Percentiles rank a stretch among this genome's conserved stretches.
Evolutionary conservation across 2,329 filamentous ascomycete species (phyloP).

Genomic region (Aspergillus chevalieri): DNA sequence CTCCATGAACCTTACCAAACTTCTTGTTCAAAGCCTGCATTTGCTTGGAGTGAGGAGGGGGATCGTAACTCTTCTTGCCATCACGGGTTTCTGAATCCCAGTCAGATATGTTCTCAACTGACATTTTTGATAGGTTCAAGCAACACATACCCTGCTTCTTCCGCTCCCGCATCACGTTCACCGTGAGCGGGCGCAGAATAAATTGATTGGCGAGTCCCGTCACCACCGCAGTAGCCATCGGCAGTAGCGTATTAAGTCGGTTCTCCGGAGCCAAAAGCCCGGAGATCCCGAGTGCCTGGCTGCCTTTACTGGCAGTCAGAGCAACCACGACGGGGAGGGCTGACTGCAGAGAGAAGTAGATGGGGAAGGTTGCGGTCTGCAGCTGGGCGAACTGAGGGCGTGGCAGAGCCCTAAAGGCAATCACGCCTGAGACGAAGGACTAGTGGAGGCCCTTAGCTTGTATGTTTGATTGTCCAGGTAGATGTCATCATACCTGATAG

Average conservation of each 20-base stretch:
- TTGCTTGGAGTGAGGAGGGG: conserved; percentile 71
- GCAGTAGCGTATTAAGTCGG: conserved; percentile 56
- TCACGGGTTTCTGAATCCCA: conserved; percentile 65
- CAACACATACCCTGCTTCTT: conserved; percentile 65
- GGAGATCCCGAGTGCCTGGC: conserved; percentile 21
- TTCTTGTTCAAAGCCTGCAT: conserved; percentile 74
- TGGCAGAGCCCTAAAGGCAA: conserved; percentile 70
- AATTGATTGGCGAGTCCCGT: conserved; percentile 65
- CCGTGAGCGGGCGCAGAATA: conserved; percentile 69
- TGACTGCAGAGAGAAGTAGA: conserved; percentile 84
- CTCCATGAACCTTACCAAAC: conserved; percentile 74
- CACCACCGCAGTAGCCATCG: conserved; percentile 64
- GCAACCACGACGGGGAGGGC: conserved; percentile 65
- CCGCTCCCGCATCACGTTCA: conserved; percentile 65
- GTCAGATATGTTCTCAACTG: conserved; percentile 5
- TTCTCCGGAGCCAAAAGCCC: conserved; percentile 49
- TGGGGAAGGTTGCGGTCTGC: conserved; percentile 68
- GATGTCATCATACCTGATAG: conserved; percentile 60
- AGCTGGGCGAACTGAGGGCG: conserved; percentile 74
- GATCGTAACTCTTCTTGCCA: conserved; percentile 78
- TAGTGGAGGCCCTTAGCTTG: conserved; percentile 23
- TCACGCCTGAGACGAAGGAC: conserved; percentile 68
- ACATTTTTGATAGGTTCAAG: neutral
- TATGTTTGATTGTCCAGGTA: neutral
- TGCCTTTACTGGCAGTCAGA: conserved; percentile 68